Conservation (phyloP, 1,284 basidiomycete genomes). For the Microbotryum violaceum region DNA sequence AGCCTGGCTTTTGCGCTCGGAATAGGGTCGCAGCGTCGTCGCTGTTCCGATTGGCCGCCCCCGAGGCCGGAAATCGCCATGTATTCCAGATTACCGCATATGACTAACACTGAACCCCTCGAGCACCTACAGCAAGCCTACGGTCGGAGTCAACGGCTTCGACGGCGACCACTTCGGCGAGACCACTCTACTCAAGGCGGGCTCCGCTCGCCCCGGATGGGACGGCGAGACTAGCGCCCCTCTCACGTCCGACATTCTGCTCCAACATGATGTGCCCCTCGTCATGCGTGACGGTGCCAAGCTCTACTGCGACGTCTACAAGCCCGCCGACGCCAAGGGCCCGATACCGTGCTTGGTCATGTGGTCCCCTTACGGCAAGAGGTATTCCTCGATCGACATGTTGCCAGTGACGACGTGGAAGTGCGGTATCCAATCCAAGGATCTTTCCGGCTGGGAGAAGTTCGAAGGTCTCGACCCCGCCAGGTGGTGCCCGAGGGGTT, state of each 20-base stretch:
- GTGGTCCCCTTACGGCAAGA: constrained; percentile 35
- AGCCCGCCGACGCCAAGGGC: constrained; percentile 24
- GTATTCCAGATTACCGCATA: not conserved
- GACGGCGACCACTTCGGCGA: constrained; percentile 6
- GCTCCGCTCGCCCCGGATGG: constrained; percentile 9
- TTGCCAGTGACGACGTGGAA: constrained; percentile 13
- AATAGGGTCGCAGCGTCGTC: not conserved
- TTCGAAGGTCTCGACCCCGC: constrained; percentile 41
- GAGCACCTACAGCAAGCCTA: not conserved
- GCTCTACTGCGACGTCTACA: constrained; percentile 34
- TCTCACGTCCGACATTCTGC: constrained; percentile 22
- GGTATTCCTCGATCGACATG: constrained; percentile 19
- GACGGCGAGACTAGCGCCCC: constrained; percentile 1
- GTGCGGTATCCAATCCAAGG: not conserved
- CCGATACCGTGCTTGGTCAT: constrained; percentile 30
- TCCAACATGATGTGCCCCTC: constrained; percentile 30
- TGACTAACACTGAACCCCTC: not conserved
- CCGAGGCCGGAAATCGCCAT: not conserved
- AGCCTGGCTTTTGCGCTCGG: not conserved
- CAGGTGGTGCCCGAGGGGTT: constrained; percentile 31
- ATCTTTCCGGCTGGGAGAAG: constrained; percentile 32
- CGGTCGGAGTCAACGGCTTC: constrained; percentile 9
- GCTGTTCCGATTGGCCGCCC: not conserved
- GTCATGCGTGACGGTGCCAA: constrained; percentile 33
- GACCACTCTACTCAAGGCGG: constrained; percentile 5